phyloP scores from a whole-genome alignment of 495 filamentous ascomycete species.

The Lepraria neglecta region DNA sequence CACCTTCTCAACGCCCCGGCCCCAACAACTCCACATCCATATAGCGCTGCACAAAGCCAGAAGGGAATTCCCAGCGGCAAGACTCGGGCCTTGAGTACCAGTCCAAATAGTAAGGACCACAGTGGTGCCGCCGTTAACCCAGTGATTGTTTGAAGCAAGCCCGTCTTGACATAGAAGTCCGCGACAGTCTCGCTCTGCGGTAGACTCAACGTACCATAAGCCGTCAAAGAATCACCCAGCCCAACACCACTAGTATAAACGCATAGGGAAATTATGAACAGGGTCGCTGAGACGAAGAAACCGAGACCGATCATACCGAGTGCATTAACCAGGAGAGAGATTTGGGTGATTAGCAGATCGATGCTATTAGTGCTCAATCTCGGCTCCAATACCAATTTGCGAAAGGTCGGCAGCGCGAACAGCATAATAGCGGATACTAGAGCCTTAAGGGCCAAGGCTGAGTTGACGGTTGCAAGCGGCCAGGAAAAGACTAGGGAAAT shows the following conservation, averaged over 20 bases:
- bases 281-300: neutral
- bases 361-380: neutral
- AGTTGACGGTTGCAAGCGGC: conserved; percentile 20
- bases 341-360: conserved; percentile 19
- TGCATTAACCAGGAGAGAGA: conserved; percentile 1
- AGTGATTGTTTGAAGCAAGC: conserved; percentile 12
- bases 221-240: conserved; percentile 6
- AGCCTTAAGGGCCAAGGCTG: conserved; percentile 10
- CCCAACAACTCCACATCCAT: neutral
- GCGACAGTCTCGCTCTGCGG: neutral
- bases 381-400: conserved; percentile 14
- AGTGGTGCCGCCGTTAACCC: conserved; percentile 8
- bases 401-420: conserved; percentile 8
- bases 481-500: conserved; percentile 18
- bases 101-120: conserved; percentile 16
- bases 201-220: conserved; percentile 9
- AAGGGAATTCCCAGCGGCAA: conserved; percentile 17
- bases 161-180: conserved; percentile 18
- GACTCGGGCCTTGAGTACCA: neutral
- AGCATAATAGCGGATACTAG: conserved; percentile 17
- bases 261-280: conserved; percentile 10
- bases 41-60: conserved; percentile 15
- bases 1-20: conserved; percentile 6
- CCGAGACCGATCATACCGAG: conserved; percentile 16
- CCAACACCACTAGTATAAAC: conserved; percentile 18